phyloP scores from a whole-genome alignment of 2,329 filamentous ascomycete genomes.

The Tolypocladium pustulatum region DNA sequence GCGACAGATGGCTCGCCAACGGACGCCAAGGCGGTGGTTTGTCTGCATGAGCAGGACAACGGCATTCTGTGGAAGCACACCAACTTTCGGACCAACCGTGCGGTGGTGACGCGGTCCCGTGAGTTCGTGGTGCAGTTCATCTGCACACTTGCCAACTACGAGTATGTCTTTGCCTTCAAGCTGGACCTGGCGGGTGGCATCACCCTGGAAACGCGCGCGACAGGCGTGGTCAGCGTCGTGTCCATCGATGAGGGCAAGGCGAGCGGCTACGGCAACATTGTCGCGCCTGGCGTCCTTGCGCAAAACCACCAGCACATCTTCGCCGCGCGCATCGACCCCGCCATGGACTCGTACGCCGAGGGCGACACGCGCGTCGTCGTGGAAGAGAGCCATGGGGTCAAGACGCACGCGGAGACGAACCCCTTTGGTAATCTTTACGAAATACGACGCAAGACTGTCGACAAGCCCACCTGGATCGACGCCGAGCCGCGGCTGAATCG shows the following conservation, averaged over 20 bases:
- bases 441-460: constrained; percentile 35
- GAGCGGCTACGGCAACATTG: constrained; percentile 48
- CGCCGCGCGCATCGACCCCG: constrained; percentile 52
- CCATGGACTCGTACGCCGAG: constrained; percentile 38
- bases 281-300: constrained; percentile 53
- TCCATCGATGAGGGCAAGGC: constrained; percentile 45
- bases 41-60: constrained; percentile 60
- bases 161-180: constrained; percentile 44
- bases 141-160: constrained; percentile 61
- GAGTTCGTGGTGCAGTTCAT: constrained; percentile 59
- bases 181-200: constrained; percentile 54
- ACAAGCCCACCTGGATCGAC: constrained; percentile 35
- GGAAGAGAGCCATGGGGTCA: constrained; percentile 25
- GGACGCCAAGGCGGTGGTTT: constrained; percentile 48
- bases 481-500: constrained; percentile 43
- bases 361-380: constrained; percentile 38
- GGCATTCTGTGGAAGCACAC: constrained; percentile 65
- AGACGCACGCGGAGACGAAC: constrained; percentile 40
- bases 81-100: constrained; percentile 53
- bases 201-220: constrained; percentile 52
- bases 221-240: constrained; percentile 52
- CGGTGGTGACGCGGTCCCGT: constrained; percentile 48
- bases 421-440: constrained; percentile 52
- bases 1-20: constrained; percentile 41
- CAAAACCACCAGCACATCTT: constrained; percentile 66